A percentile compares a stretch with the other conserved stretches of the same genome.
These are phyloP conservation scores for Rhizophagus sp. DNA, from an alignment of 192 early-diverging fungal genomes.

Conservation along the genomic window DNA sequence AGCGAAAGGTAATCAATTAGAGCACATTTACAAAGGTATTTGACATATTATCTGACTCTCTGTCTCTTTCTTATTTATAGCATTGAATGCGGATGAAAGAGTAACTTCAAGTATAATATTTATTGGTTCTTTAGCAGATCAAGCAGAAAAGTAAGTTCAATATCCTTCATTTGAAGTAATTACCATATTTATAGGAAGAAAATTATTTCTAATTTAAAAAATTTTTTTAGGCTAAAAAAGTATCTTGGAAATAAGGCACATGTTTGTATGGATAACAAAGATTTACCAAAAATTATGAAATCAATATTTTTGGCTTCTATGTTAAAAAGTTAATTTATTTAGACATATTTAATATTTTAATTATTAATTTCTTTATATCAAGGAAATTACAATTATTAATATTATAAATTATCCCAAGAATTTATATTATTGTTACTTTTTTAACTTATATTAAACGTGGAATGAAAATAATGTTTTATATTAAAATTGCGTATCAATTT, in stretches of 20 bases:
- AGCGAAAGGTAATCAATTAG: constrained; percentile 48
- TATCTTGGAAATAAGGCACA: constrained; percentile 55
- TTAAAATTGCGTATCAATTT: no score
- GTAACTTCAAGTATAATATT: constrained; percentile 78
- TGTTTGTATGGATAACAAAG: constrained; percentile 62
- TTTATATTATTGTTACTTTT: no score
- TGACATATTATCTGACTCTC: background rate
- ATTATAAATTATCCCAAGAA: no score
- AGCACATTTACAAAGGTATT: constrained; percentile 4
- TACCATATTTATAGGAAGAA: background rate
- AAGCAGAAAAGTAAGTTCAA: constrained; percentile 60
- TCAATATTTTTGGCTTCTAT: constrained; percentile 62
- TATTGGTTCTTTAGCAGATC: constrained; percentile 76
- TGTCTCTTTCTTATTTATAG: constrained; percentile 30
- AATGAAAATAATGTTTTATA: no score
- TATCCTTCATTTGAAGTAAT: background rate
- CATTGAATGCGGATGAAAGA: constrained; percentile 67
- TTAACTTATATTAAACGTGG: no score
- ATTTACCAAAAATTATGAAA: constrained; percentile 64
- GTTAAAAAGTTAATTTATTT: constrained; percentile 44
- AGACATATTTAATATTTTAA: no score
- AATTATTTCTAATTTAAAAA: background rate
- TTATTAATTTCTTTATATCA: no score
- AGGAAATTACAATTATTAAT: no score
- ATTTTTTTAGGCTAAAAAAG: constrained; percentile 43